Evolutionary conservation across 106 monocot species (phyloP).

Genomic region (Phalaenopsis equestris): DNA sequence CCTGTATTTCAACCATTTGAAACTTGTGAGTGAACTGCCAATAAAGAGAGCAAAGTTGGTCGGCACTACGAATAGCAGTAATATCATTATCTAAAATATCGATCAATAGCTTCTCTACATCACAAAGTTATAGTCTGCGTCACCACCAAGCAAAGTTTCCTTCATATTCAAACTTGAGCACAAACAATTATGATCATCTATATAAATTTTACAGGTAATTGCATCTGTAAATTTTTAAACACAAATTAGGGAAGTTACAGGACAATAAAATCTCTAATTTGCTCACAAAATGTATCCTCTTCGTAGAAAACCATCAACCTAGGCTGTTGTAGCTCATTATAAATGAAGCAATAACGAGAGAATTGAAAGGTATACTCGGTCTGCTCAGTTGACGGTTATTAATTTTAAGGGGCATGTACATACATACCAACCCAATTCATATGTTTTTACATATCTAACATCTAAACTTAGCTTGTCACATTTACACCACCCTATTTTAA

Average conservation of each 20-base stretch:
- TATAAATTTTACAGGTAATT: not conserved
- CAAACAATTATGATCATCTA: not conserved
- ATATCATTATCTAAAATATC: not conserved
- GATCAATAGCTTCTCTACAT: not conserved
- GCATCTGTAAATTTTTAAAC: not conserved
- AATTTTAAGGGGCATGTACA: not conserved
- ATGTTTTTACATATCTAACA: no score
- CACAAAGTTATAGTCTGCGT: not conserved
- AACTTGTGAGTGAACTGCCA: not conserved
- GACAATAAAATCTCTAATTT: not conserved
- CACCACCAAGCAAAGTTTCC: not conserved
- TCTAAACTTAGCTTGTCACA: no score
- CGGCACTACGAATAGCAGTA: not conserved
- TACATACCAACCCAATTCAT: no score
- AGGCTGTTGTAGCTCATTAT: no score
- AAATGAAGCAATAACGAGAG: not conserved
- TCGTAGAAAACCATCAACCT: not conserved
- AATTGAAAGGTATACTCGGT: not conserved
- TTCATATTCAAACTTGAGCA: not conserved
- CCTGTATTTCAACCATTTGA: not conserved
- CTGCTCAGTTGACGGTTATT: not conserved
- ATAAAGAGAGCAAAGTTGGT: not conserved
- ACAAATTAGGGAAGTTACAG: no score
- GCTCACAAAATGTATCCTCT: not conserved
- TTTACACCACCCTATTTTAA: no score